Percentiles rank a stretch among this genome's conserved stretches.
These are phyloP conservation scores for Syzygium malaccense DNA, from an alignment of 441 rosid species.

Conservation along the genomic window DNA sequence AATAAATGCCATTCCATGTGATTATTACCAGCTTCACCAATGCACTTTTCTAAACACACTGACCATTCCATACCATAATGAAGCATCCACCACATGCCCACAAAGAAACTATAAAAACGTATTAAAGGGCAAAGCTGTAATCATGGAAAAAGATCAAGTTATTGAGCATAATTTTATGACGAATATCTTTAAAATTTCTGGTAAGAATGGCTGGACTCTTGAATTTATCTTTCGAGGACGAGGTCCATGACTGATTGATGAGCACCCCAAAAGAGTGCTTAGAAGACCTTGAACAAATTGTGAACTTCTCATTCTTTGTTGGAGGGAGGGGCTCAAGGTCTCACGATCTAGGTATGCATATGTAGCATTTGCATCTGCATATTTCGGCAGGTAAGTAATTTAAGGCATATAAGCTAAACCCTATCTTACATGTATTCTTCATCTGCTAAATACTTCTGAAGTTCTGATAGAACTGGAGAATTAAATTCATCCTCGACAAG, in stretches of 20 bases:
- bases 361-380: background rate
- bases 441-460: constrained; percentile 69
- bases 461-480: constrained; percentile 53
- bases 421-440: constrained; percentile 69
- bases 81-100: background rate
- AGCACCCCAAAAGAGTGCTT: background rate
- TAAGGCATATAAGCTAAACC: background rate
- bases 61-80: background rate
- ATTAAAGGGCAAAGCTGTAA: background rate
- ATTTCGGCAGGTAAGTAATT: background rate
- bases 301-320: background rate
- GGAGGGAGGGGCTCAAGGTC: background rate
- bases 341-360: background rate
- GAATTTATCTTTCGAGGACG: background rate
- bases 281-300: background rate
- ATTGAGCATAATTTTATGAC: background rate
- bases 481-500: constrained; percentile 69
- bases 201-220: background rate
- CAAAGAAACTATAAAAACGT: background rate
- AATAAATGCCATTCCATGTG: background rate
- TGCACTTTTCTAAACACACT: background rate
- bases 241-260: background rate
- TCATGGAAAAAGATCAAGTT: background rate
- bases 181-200: background rate
- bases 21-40: background rate